Evolutionary conservation across 108 stramenopile species (phyloP).

Genomic region (Heterococcus sp.): DNA sequence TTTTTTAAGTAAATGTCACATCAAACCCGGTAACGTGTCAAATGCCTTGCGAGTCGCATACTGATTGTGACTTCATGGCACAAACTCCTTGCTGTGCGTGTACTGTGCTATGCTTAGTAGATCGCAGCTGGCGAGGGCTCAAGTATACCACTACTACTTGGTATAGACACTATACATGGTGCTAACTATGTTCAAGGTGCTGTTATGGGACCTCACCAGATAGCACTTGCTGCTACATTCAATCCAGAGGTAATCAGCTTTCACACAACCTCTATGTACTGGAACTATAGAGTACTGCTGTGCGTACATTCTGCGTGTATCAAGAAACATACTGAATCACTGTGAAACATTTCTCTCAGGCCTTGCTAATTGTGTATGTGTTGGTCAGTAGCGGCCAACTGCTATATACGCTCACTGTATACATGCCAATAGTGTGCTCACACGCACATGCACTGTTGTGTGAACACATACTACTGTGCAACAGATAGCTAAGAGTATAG

Average conservation of each 20-base stretch:
- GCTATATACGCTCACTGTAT: no score
- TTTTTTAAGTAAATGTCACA: neutral
- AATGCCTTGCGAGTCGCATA: neutral
- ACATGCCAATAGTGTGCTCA: no score
- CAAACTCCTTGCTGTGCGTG: no score
- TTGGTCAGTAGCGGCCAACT: no score
- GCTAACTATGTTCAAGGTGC: slow-evolving; percentile 73
- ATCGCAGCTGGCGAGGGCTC: slow-evolving; percentile 30
- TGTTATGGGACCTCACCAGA: slow-evolving; percentile 68
- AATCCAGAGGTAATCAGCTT: slow-evolving; percentile 53
- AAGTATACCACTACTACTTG: slow-evolving; percentile 58
- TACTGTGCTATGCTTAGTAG: slow-evolving; percentile 25
- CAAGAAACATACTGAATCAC: no score
- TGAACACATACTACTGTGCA: no score
- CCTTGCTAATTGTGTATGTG: no score
- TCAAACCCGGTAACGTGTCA: neutral
- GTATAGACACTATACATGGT: slow-evolving; percentile 76
- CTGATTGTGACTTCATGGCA: slow-evolving; percentile 18
- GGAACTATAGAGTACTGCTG: no score
- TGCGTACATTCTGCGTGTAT: no score
- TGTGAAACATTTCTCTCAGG: no score
- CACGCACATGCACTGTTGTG: no score
- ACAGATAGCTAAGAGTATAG: slow-evolving; percentile 60
- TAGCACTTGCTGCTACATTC: slow-evolving; percentile 75
- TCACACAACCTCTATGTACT: no score